A percentile compares a stretch with the other conserved stretches of the same genome.
These are phyloP conservation scores for Xylaria sp. DNA, from an alignment of 2,329 filamentous ascomycete genomes.

Conservation along the genomic window DNA sequence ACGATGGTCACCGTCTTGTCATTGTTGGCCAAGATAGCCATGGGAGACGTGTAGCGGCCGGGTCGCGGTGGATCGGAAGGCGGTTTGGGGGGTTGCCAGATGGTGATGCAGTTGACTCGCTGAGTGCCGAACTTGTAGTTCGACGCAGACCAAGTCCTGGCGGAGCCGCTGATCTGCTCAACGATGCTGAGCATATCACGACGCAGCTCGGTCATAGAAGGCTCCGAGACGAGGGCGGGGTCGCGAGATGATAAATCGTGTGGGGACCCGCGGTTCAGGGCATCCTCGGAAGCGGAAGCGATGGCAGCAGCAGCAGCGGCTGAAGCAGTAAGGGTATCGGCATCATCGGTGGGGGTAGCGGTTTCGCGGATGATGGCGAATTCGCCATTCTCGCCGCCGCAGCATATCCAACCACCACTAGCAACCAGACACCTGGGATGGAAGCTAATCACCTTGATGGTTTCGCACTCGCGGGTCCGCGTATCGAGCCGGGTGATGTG, in stretches of 20 bases:
- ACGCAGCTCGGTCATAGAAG: slow-evolving; percentile 47
- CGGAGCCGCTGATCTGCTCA: slow-evolving; percentile 50
- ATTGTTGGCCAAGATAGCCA: slow-evolving; percentile 88
- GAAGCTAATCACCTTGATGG: slow-evolving; percentile 76
- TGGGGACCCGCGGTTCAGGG: slow-evolving; percentile 41
- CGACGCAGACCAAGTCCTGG: slow-evolving; percentile 60
- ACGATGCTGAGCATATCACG: slow-evolving; percentile 49
- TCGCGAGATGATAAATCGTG: slow-evolving; percentile 42
- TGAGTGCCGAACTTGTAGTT: slow-evolving; percentile 67
- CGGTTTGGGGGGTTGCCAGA: slow-evolving; percentile 65
- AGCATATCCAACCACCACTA: slow-evolving; percentile 87
- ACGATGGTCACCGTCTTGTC: slow-evolving; percentile 90
- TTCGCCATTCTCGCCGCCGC: slow-evolving; percentile 87
- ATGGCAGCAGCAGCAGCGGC: slow-evolving; percentile 42
- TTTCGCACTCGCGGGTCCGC: slow-evolving; percentile 75
- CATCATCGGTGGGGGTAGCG: slow-evolving; percentile 40
- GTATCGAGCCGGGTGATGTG: slow-evolving; percentile 76
- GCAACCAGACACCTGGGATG: slow-evolving; percentile 88
- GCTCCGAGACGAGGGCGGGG: slow-evolving; percentile 45
- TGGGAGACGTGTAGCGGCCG: slow-evolving; percentile 59
- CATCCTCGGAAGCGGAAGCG: slow-evolving; percentile 48
- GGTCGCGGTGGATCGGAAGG: slow-evolving; percentile 42
- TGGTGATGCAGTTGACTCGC: slow-evolving; percentile 73
- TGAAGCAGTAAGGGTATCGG: slow-evolving; percentile 43
- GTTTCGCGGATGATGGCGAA: slow-evolving; percentile 78